These are phyloP conservation scores for Quercus dentata DNA, from an alignment of 306 rosid species.

Conservation along the genomic window DNA sequence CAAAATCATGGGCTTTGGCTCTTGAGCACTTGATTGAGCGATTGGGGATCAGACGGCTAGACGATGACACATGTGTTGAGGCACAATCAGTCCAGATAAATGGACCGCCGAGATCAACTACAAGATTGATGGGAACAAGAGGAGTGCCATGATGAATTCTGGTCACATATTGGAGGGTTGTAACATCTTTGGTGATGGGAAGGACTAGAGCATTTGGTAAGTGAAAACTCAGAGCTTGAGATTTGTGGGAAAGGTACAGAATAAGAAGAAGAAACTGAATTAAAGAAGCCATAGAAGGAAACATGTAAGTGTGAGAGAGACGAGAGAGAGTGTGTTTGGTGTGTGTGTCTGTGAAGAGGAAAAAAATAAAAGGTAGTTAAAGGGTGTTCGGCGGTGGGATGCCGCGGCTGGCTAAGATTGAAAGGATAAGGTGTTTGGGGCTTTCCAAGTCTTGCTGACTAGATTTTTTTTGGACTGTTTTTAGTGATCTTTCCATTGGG, in stretches of 20 bases:
- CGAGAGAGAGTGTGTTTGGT: background rate
- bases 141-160: slow-evolving; percentile 44
- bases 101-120: slow-evolving; percentile 55
- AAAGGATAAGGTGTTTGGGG: slow-evolving; percentile 17
- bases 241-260: background rate
- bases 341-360: background rate
- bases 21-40: slow-evolving; percentile 64
- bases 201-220: slow-evolving; percentile 6
- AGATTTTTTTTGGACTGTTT: background rate
- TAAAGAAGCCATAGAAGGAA: slow-evolving; percentile 32
- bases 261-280: slow-evolving; percentile 21
- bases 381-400: slow-evolving; percentile 10
- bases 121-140: slow-evolving; percentile 32
- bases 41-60: slow-evolving; percentile 27
- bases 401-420: slow-evolving; percentile 15
- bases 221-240: slow-evolving; percentile 9
- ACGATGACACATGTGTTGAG: slow-evolving; percentile 17
- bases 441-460: slow-evolving; percentile 14
- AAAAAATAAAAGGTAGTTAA: background rate
- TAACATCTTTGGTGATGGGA: slow-evolving; percentile 42
- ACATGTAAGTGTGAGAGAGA: background rate
- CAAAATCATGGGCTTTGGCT: slow-evolving; percentile 17
- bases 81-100: slow-evolving; percentile 48
- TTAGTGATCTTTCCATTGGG: no score
- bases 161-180: slow-evolving; percentile 59